A percentile compares a stretch with the other conserved stretches of the same genome.
Evolutionary conservation across 129 eudicot genomes (phyloP).

Genomic region (Mikania micrantha): DNA sequence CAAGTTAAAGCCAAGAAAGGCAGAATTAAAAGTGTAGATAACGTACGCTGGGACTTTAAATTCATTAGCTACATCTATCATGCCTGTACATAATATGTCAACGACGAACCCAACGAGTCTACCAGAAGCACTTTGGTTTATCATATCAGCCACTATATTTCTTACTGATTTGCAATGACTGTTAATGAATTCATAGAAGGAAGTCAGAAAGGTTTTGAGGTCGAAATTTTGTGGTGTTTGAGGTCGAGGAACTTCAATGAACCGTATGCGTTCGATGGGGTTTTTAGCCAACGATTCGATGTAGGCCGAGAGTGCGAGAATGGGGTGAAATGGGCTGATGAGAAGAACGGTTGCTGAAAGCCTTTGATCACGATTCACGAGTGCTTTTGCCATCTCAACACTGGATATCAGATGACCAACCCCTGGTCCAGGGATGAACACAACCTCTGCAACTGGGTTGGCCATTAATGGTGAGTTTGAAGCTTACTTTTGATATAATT

Average conservation of each 20-base stretch:
- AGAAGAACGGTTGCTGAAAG: slow-evolving; percentile 23
- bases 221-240: not conserved
- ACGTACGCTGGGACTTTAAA: slow-evolving; percentile 19
- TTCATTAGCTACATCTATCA: slow-evolving; percentile 40
- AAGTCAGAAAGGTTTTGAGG: not conserved
- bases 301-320: slow-evolving; percentile 2
- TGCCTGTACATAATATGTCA: slow-evolving; percentile 25
- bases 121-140: not conserved
- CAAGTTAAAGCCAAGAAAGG: slow-evolving; percentile 16
- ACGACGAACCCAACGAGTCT: slow-evolving; percentile 16
- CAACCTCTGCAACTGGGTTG: slow-evolving; percentile 13
- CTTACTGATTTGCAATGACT: slow-evolving; percentile 11
- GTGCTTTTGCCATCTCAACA: slow-evolving; percentile 28
- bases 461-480: not conserved
- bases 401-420: slow-evolving; percentile 32
- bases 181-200: slow-evolving; percentile 9
- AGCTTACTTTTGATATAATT: not conserved
- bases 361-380: slow-evolving; percentile 20
- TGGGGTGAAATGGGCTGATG: slow-evolving; percentile 8
- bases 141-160: not conserved
- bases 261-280: slow-evolving; percentile 1
- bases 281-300: slow-evolving; percentile 8
- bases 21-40: slow-evolving; percentile 18
- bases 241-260: slow-evolving; percentile 10
- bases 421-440: slow-evolving; percentile 34